Evolutionary conservation across 1,139 yeast genomes (phyloP).

Genomic region (Taphrina flavorubra): DNA sequence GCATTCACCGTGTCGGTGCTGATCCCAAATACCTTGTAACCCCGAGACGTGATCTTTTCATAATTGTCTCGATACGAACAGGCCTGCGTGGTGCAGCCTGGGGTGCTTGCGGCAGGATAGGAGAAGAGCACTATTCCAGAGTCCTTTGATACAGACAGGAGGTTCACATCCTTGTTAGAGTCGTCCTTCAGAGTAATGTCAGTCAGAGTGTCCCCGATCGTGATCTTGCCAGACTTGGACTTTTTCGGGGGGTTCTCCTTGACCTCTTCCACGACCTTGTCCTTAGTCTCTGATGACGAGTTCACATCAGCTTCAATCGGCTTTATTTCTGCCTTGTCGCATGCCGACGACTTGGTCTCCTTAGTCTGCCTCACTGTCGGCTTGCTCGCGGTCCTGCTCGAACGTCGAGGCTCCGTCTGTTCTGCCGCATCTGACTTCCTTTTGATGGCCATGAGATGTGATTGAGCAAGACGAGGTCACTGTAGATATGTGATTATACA

Average conservation of each 20-base stretch:
- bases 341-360: background rate
- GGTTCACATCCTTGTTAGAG: slow-evolving; percentile 62
- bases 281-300: background rate
- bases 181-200: slow-evolving; percentile 66
- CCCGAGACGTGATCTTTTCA: slow-evolving; percentile 59
- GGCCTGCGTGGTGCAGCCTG: slow-evolving; percentile 72
- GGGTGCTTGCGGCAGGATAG: slow-evolving; percentile 92
- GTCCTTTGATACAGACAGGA: slow-evolving; percentile 58
- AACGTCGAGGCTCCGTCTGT: slow-evolving; percentile 26
- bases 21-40: slow-evolving; percentile 53
- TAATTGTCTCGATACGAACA: slow-evolving; percentile 79
- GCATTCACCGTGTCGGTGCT: slow-evolving; percentile 77
- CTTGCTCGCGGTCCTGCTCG: slow-evolving; percentile 10
- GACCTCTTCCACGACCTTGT: background rate
- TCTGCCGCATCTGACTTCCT: slow-evolving; percentile 19
- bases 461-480: too few relatives aligned
- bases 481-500: too few relatives aligned
- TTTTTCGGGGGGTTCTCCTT: slow-evolving; percentile 33
- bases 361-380: slow-evolving; percentile 16
- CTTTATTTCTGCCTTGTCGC: background rate
- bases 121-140: slow-evolving; percentile 61
- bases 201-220: slow-evolving; percentile 75
- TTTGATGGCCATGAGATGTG: slow-evolving; percentile 14
- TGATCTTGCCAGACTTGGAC: slow-evolving; percentile 49
- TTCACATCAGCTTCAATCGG: background rate